Evolutionary conservation across 768 basidiomycete genomes (phyloP), one percentile per base, ranked within the genome.

Genomic region (Pulveroboletus sp.): DNA sequence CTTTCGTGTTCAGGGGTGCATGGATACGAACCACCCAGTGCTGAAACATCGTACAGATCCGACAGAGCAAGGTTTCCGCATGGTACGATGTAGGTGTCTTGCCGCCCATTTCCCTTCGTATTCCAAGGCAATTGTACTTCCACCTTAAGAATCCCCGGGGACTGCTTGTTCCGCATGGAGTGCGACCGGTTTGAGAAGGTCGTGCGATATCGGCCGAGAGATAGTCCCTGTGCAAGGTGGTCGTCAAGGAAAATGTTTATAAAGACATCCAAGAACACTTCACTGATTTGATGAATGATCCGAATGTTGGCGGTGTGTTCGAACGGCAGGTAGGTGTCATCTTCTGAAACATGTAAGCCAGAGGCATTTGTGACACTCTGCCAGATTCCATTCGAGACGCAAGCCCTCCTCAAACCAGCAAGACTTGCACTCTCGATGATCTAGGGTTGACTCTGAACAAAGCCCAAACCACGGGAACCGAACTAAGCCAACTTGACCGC

Each of bases 21-120:
- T 76, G 77, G 35, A 72, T 81, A 41, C 77, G 78, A 44, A 74
- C 81, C 11, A 81, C 78, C 43, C 76, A 83, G 42, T 78, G 82
- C 42, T 98, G 96, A 96, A 94, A 98, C 59, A 77, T 99, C 45
- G 73, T 98, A 4, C 96, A 98, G 61, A 83, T 99, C 53, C 83
- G 90, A 26, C 79, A 82, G 0, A 90, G 83, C 49, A 78, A 78
- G 54, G 80, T 77, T 35, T 76, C 83, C 10, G 95, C 95, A 11
- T 85, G 92, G 17, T 68, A 78, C 81, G 17, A 68, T 98, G 31
- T 98, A 94, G 95, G 73, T 96, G 6, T 86, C 83, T 0, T 97
- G 30, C 76, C 87, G n/a, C 73, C 85, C 16, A 76, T 95, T 20
- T 82, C 88, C 13, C 75, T 99, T 16, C 82, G 93, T 2, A 85